Base-by-base conservation (phyloP, 2,329 filamentous ascomycete species). In the Aspergillus piperis region DNA sequence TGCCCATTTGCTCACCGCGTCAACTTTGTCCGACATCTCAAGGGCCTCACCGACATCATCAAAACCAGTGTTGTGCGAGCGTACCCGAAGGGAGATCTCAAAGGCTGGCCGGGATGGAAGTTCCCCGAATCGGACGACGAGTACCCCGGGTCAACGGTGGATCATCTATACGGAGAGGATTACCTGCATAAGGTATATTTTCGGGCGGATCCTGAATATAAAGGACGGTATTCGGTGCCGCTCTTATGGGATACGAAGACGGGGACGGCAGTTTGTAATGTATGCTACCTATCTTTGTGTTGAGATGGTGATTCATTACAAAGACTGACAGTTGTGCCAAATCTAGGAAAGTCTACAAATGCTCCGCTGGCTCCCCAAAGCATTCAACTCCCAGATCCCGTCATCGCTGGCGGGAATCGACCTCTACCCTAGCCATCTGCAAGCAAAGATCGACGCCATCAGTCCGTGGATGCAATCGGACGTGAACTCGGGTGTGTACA, bases 141-240 rank as follows among this genome's bases (percentile, higher is more conserved):
- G 64, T 89, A 88, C 67, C 82, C 81, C 17, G 83, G 80, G 15
- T 82, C 87, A 5, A 88, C 86, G 0, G 78, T 82, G 3, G 87
- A 90, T 68, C 80, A 82, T 30, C 77, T 89, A 4, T 89, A 85
- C 64, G 78, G 80, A 27, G 84, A 82, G 61, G 78, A 80, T 42
- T 88, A 84, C 70, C 70, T 89, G 64, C 83, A 87, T 66, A 82
- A 88, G 64, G 65, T 88, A 2, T 89, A 88, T 72, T 88, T 88
- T 74, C 81, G 79, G 59, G 85, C 82, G 2, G 85, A 88, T 64
- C 77, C 81, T 10, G 78, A 81, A 4, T 89, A 88, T 72, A 83
- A 84, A 63, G 86, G 86, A 0, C 78, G 82, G 19, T 88, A 87
- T 70, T 83, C 80, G 7, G 86, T 88, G 2, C 86, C 86, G 0